Evolutionary conservation across 176 grass and related monocot species (phyloP).

Genomic region (Pharus latifolius): DNA sequence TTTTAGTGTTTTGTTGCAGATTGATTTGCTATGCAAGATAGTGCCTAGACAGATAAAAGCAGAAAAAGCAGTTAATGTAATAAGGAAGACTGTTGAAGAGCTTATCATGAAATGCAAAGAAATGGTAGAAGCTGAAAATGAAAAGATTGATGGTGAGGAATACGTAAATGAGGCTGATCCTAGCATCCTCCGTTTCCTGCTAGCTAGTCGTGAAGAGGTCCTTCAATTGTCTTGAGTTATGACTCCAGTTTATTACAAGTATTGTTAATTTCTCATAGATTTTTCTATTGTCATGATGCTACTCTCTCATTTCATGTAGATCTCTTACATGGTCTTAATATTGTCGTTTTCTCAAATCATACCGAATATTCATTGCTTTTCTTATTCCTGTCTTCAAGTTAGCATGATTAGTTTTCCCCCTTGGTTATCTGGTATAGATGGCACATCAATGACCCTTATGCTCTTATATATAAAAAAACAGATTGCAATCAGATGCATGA

Average conservation of each 20-base stretch:
- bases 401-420: neutral
- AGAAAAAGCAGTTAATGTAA: constrained; percentile 65
- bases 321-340: neutral
- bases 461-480: too few relatives aligned
- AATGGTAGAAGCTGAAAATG: constrained; percentile 95
- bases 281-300: neutral
- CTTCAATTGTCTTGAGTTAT: constrained; percentile 17
- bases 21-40: constrained; percentile 78
- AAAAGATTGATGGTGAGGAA: constrained; percentile 83
- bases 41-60: constrained; percentile 94
- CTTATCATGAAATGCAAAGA: constrained; percentile 82
- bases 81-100: constrained; percentile 77
- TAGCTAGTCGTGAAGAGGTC: constrained; percentile 94
- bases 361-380: neutral
- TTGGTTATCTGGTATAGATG: neutral
- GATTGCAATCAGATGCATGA: too few relatives aligned
- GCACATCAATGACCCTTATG: neutral
- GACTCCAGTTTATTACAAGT: neutral
- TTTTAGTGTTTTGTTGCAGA: constrained; percentile 29
- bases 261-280: neutral
- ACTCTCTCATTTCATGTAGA: neutral
- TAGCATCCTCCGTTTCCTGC: constrained; percentile 87
- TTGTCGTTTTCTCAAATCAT: neutral
- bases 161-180: constrained; percentile 97
- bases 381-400: neutral